Base-by-base conservation (phyloP, 2,329 filamentous ascomycete species). In the Hypoxylon sp. region DNA sequence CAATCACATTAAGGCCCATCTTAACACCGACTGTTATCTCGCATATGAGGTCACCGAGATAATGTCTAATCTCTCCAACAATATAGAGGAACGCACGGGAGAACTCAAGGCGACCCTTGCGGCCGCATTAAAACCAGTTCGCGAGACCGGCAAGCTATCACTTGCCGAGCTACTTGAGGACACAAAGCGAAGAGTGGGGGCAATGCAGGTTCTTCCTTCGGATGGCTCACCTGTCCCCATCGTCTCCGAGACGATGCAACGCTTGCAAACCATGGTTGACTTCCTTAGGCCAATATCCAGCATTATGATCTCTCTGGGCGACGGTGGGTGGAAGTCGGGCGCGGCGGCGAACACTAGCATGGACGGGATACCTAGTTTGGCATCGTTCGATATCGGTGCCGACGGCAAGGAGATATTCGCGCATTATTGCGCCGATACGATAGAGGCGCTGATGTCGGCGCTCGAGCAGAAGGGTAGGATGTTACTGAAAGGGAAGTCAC, bases 1-100 rank as follows among this genome's bases (percentile, higher is more conserved):
- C 78, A 86, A 88, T 53, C 94, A 98, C 75, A 94, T 98, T 79
- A 94, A 94, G 77, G 83, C 87, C 43, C 94, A 98, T 76, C 82
- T 98, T 41, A 88, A 90, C 72, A 97, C 93, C 0, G 96, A 99
- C 79, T 98, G 95, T 80, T 98, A 93, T 78, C 86, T 99, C 52
- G 94, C 94, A 6, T 99, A 97, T 78, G 96, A 99, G 77, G 93
- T 98, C 32, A 93, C 97, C 32, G 95, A 97, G 75, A 93, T 98
- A 66, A 89, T 98, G 50, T 92, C 93, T 0, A 87, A 87, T 11
- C 85, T 97, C 51, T 94, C 93, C 2, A 90, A 90, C 61, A 90
- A 91, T 41, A 83, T 99, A 3, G 95, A 97, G 69, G 87, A 88
- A 3, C 90, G 91, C 67, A 97, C 94, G 0, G 93, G 93, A 1